Evolutionary conservation across 148 eudicot genomes (phyloP).

Genomic region (Amaranthus cruentus): DNA sequence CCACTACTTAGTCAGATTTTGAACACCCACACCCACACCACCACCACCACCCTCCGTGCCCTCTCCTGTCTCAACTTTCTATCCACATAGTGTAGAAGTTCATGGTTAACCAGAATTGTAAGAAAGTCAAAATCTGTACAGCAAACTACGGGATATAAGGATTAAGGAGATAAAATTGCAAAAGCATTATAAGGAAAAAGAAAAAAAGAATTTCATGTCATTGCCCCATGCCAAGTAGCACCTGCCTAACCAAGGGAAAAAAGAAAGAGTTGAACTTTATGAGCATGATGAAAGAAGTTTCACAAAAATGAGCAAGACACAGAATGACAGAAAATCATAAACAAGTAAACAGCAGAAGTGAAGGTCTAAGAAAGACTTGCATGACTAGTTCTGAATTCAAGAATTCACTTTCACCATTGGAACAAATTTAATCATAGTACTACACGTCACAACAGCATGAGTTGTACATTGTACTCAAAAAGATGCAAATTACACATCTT

Average conservation of each 20-base stretch:
- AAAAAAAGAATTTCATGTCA: neutral
- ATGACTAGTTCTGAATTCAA: neutral
- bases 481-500: too few relatives aligned
- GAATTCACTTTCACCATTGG: neutral
- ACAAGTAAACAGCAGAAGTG: neutral
- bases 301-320: neutral
- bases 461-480: too few relatives aligned
- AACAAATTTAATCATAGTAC: neutral
- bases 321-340: neutral
- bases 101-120: neutral
- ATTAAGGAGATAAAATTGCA: neutral
- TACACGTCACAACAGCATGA: too few relatives aligned
- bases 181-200: neutral
- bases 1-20: too few relatives aligned
- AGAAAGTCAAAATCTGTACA: neutral
- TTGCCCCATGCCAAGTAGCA: too few relatives aligned
- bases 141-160: neutral
- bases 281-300: neutral
- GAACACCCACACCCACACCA: too few relatives aligned
- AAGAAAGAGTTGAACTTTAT: neutral
- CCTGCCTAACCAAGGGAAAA: too few relatives aligned
- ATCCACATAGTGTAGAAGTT: neutral
- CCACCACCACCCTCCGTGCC: too few relatives aligned
- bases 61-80: too few relatives aligned
- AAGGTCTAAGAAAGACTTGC: neutral